These are phyloP conservation scores for Coniferiporia weirii DNA, from an alignment of 1,284 basidiomycete species.

Conservation along the genomic window DNA sequence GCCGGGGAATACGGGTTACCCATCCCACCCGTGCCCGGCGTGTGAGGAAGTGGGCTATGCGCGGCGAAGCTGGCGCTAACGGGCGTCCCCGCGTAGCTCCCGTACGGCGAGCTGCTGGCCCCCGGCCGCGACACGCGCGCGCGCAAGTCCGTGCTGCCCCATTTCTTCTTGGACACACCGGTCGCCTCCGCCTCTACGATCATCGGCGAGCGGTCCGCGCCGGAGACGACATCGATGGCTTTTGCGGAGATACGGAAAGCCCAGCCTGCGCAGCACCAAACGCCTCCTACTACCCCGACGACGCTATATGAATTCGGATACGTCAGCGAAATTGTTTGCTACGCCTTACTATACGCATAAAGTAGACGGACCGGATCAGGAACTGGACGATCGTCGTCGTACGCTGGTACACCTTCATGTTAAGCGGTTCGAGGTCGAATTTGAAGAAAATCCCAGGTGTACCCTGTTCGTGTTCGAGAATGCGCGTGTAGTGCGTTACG, in stretches of 20 bases:
- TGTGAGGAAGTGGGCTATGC: neutral
- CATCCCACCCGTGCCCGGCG: neutral
- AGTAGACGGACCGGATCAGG: constrained; percentile 61
- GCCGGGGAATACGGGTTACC: neutral
- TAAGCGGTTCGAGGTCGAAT: constrained; percentile 91
- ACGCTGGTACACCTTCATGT: constrained; percentile 80
- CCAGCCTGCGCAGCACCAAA: constrained; percentile 77
- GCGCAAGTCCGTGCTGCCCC: constrained; percentile 41
- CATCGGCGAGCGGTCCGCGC: constrained; percentile 49
- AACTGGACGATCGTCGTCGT: constrained; percentile 80
- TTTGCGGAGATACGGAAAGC: constrained; percentile 64
- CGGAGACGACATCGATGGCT: constrained; percentile 62
- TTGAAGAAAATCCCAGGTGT: constrained; percentile 96
- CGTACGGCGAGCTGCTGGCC: constrained; percentile 34
- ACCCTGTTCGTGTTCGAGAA: constrained; percentile 70
- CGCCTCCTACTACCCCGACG: constrained; percentile 75
- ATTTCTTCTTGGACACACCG: constrained; percentile 41
- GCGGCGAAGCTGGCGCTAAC: constrained; percentile 1
- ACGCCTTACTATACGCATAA: neutral
- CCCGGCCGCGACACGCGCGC: constrained; percentile 40
- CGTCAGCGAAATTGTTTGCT: neutral
- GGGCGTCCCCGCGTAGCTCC: constrained; percentile 13
- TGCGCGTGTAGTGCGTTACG: constrained; percentile 87
- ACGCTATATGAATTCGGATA: constrained; percentile 34
- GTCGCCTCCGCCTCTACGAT: constrained; percentile 61